Base-by-base conservation (phyloP, 2,329 filamentous ascomycete genomes). In the Cladophialophora chaetospira region DNA sequence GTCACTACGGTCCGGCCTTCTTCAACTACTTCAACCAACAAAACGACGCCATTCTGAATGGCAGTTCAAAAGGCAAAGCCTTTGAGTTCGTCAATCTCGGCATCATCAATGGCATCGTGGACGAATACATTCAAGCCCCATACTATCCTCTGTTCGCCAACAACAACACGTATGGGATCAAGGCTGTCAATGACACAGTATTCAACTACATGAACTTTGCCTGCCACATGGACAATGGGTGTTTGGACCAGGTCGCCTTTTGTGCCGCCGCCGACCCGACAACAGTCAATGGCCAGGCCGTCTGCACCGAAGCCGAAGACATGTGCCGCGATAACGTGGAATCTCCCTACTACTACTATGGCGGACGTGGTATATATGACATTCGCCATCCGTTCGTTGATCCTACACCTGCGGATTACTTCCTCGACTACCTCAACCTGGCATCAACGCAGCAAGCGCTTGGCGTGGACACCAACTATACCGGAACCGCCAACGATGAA, bases 361-460 rank as follows among this genome's bases (percentile, higher is more conserved):
- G 72, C 46, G 79, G 78, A 3, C 78, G 82, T 25, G 83, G 83
- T 48, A 71, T 75, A 5, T 87, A 87, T 65, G 85, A 88, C 57
- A 81, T 88, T 55, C 77, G 84, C 4, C 80, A 84, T 50, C 75
- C 78, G 11, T 71, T 65, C 59, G 50, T 76, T 28, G 80, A 88
- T 66, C 83, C 87, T 0, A 87, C 87, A 60, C 87, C 88, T 2
- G 78, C 84, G 0, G 73, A 71, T 31, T 83, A 81, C 50, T 88
- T 86, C 68, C 64, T 77, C 17, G 79, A 69, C 77, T 92, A 85
- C 66, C 75, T 87, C 28, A 86, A 87, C 69, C 75, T 73, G 1
- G 71, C 77, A 0, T 67, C 72, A 9, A 77, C 85, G 1, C 82
- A 82, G 62, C 65, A 71, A n/a, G 83, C 82, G 0, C 79, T 87